Conservation (phyloP, 441 rosid genomes). For the Hura crepitans region DNA sequence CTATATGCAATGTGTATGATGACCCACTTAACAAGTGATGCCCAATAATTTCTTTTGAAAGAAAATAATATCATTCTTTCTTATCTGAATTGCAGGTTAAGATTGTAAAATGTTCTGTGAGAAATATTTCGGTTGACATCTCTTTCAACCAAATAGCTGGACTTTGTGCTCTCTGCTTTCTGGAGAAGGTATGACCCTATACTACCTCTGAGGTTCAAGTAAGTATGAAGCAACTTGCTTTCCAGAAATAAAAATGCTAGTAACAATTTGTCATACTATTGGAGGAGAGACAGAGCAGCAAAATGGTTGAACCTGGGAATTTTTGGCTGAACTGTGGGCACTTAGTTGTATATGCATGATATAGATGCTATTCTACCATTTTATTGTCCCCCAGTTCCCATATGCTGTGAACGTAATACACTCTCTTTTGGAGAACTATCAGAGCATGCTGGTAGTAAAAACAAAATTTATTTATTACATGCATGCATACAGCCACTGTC, state of each 20-base stretch:
- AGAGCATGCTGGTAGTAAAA: not conserved
- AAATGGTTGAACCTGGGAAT: not conserved
- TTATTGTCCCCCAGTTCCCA: not conserved
- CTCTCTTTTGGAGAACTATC: not conserved
- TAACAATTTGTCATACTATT: not conserved
- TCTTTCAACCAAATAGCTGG: constrained; percentile 36
- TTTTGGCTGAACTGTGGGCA: not conserved
- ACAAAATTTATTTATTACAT: too few relatives aligned
- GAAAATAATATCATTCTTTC: not conserved
- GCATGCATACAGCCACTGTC: too few relatives aligned
- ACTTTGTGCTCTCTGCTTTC: constrained; percentile 30
- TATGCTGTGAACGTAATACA: constrained; percentile 1
- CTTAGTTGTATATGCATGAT: not conserved
- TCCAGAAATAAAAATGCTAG: not conserved
- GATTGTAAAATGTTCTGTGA: constrained; percentile 32
- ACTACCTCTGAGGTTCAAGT: not conserved
- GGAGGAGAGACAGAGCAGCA: not conserved
- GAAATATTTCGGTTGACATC: constrained; percentile 31
- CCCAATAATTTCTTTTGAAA: not conserved
- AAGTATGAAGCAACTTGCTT: not conserved
- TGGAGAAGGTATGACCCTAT: constrained; percentile 29
- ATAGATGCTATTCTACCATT: not conserved
- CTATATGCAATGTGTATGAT: not conserved
- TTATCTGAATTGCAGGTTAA: constrained; percentile 28
- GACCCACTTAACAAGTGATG: not conserved